Conservation (phyloP, 805 yeast species). For the Monosporozyma aerobia region DNA sequence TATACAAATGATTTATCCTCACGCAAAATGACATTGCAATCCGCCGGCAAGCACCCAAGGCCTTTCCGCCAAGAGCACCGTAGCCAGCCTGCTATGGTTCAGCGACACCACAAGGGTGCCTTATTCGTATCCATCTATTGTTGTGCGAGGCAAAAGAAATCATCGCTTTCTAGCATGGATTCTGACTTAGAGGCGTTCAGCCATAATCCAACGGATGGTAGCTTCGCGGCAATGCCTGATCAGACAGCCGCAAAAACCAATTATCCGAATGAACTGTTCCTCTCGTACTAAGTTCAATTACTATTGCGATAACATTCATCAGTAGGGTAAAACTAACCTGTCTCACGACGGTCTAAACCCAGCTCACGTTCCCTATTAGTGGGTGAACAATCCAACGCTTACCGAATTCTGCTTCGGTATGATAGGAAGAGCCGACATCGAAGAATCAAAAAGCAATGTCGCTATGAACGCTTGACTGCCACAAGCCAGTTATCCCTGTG, state of each 20-base stretch:
- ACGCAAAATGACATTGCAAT: neutral
- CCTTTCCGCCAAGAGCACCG: neutral
- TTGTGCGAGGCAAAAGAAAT: neutral
- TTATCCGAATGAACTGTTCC: conserved; percentile 41
- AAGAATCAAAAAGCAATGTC: conserved; percentile 40
- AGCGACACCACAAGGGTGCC: neutral
- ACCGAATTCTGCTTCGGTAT: conserved; percentile 42
- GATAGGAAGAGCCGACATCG: conserved; percentile 44
- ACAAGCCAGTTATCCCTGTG: conserved; percentile 38
- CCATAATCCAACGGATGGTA: conserved; percentile 32
- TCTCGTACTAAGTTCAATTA: conserved; percentile 39
- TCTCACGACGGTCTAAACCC: conserved; percentile 39
- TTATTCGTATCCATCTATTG: neutral
- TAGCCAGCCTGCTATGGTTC: neutral
- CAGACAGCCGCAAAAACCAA: conserved; percentile 40
- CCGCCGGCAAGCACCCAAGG: neutral
- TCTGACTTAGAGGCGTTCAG: neutral
- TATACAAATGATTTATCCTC: neutral
- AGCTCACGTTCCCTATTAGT: conserved; percentile 39
- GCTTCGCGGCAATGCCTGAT: conserved; percentile 41
- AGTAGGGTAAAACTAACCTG: conserved; percentile 39
- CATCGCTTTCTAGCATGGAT: neutral
- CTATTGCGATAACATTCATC: conserved; percentile 34
- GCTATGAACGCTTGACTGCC: conserved; percentile 43
- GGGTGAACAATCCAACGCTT: conserved; percentile 41